These are phyloP conservation scores for Capsicum baccatum DNA, from an alignment of 257 asterid species.

Conservation along the genomic window DNA sequence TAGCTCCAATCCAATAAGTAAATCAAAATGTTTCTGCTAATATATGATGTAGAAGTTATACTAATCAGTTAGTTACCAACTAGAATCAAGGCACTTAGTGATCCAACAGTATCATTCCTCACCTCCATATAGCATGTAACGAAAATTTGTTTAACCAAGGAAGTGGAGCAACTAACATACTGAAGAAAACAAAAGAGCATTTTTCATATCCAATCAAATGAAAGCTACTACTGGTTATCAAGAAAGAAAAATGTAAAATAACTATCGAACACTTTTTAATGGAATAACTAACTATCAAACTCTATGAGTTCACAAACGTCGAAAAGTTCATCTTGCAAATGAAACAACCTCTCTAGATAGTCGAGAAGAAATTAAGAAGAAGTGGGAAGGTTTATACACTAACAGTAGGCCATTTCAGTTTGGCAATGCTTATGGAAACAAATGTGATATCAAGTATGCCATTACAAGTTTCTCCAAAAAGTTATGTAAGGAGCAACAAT, in stretches of 20 bases:
- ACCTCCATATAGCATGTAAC: not conserved
- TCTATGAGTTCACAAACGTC: not conserved
- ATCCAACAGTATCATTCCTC: not conserved
- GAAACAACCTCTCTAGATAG: not conserved
- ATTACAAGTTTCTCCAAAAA: not conserved
- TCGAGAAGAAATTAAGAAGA: not conserved
- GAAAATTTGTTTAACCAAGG: not conserved
- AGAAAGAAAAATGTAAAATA: not conserved
- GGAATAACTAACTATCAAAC: not conserved
- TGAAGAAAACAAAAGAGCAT: not conserved
- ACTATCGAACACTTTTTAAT: not conserved
- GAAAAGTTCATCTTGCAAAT: constrained; percentile 4
- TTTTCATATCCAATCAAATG: constrained; percentile 25
- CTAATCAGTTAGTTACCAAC: not conserved
- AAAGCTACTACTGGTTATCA: not conserved
- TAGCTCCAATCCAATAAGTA: not conserved
- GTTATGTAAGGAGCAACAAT: not conserved
- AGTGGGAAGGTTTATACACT: not conserved
- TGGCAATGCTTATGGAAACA: not conserved
- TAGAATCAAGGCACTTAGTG: not conserved
- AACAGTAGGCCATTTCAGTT: constrained; percentile 12
- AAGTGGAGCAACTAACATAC: constrained; percentile 1
- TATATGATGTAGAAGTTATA: not conserved
- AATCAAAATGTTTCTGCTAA: not conserved
- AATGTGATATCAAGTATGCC: not conserved